Evolutionary conservation across 1,284 basidiomycete species (phyloP), one percentile per base, ranked within the genome.

Genomic region (Xerocomus nothofagi): DNA sequence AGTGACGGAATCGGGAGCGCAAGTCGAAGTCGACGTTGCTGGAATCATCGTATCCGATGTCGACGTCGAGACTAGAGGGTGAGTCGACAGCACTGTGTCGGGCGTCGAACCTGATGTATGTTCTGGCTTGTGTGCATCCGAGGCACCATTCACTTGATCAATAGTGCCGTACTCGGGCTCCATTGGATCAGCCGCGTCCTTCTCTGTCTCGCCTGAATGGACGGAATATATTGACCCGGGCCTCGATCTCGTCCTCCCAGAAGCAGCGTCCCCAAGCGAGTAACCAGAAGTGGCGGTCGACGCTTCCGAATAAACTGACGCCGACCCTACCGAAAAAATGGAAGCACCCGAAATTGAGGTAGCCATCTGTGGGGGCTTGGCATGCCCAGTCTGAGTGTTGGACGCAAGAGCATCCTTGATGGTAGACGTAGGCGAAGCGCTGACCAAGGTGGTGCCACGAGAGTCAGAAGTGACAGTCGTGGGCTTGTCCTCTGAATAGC

Each of bases 281-380:
- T 47, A 55, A 3, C 31, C 52, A 0, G 62, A 60, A 2, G 63
- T 58, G 6, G 67, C 55, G 5, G 61, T 66, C 31, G 67, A 68
- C 7, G 60, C 62, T 26, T 59, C 64, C 14, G 63, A 69, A 21
- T 62, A 68, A 6, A 61, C 12, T 1, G 61, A 68, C 1, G 52
- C 49, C 10, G 62, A 65, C 33, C 60, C 62, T 6, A 56, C 50
- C 6, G 63, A 69, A 43, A 54, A 65, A 3, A 58, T 29, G 26
- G 67, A 65, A 21, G 66, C 63, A 33, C 55, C 57, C 2, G 63
- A 66, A 7, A 61, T 30, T 1, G 67, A 69, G 20, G 47, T 36
- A 7, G 46, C 44, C 60, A 67, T 56, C 11, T 54, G 50, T 2
- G 48, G 39, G 0, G 52, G 26, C 40, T 64, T 67, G 30, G 47